phyloP scores from a whole-genome alignment of 139 green algal species.

The Haematococcus lacustris region DNA sequence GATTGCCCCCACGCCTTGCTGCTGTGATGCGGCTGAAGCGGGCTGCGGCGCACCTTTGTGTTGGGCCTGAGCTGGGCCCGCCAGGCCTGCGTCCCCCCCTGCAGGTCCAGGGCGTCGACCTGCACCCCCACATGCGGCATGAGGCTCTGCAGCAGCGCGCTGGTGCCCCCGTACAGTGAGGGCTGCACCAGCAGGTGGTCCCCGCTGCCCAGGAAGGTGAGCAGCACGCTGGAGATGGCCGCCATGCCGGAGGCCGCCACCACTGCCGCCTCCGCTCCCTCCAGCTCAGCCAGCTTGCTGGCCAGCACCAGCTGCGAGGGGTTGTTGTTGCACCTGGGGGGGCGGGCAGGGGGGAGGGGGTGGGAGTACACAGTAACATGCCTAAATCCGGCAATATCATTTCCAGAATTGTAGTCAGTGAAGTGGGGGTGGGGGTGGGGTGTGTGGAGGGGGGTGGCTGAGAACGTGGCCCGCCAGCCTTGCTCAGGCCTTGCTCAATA shows the following conservation, averaged over 20 bases:
- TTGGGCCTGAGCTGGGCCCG: constrained; percentile 41
- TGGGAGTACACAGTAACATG: too few species aligned
- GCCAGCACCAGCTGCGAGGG: constrained; percentile 17
- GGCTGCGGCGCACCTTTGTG: constrained; percentile 47
- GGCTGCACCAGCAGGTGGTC: constrained; percentile 39
- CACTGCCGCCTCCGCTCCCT: constrained; percentile 29
- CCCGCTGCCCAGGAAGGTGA: constrained; percentile 26
- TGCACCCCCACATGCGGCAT: constrained; percentile 87
- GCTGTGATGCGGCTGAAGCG: too few species aligned
- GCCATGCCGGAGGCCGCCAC: constrained; percentile 35
- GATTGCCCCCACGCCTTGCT: too few species aligned
- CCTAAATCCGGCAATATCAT: too few species aligned
- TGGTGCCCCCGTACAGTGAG: constrained; percentile 88
- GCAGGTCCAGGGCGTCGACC: constrained; percentile 88
- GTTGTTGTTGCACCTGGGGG: constrained; percentile 35
- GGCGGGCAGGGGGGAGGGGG: too few species aligned
- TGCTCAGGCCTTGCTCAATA: too few species aligned
- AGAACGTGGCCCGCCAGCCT: too few species aligned
- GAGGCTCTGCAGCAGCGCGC: constrained; percentile 88
- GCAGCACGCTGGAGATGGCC: constrained; percentile 29
- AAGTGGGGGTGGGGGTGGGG: too few species aligned
- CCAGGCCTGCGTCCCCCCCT: constrained; percentile 80
- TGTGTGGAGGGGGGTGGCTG: too few species aligned
- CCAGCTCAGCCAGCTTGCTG: constrained; percentile 19
- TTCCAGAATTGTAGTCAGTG: too few species aligned